These are phyloP conservation scores for Neofusicoccum kwambonambiense DNA, from an alignment of 2,329 filamentous ascomycete genomes.

Conservation along the genomic window DNA sequence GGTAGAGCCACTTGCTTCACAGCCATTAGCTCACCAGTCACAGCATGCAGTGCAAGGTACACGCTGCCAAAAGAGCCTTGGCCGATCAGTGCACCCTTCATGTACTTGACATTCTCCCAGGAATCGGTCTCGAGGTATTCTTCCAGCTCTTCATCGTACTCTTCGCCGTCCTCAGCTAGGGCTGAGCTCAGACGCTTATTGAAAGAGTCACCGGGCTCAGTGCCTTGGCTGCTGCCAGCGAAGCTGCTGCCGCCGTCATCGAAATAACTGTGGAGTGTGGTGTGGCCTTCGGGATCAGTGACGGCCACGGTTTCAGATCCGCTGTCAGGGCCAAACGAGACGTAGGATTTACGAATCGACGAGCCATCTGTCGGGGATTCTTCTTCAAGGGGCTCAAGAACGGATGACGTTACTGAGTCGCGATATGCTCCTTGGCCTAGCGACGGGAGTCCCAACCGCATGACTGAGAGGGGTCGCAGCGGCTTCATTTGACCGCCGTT, in stretches of 20 bases:
- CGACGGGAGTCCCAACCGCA: constrained; percentile 55
- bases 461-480: constrained; percentile 60
- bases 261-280: constrained; percentile 72
- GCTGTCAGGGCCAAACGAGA: constrained; percentile 76
- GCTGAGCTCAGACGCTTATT: constrained; percentile 82
- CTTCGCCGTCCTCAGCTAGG: constrained; percentile 86
- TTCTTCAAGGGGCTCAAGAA: constrained; percentile 86
- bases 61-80: constrained; percentile 96
- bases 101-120: constrained; percentile 97
- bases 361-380: constrained; percentile 84
- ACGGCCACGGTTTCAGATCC: constrained; percentile 68
- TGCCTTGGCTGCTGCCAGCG: constrained; percentile 60
- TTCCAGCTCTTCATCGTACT: constrained; percentile 81
- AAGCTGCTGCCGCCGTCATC: constrained; percentile 76
- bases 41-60: constrained; percentile 89
- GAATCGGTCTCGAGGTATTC: constrained; percentile 91
- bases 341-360: constrained; percentile 78
- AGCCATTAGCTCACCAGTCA: constrained; percentile 95
- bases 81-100: constrained; percentile 96
- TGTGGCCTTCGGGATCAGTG: constrained; percentile 74
- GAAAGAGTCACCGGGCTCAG: constrained; percentile 66
- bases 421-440: constrained; percentile 57
- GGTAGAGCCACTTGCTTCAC: constrained; percentile 98
- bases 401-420: constrained; percentile 84
- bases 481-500: constrained; percentile 49